Percentiles rank a stretch among this genome's conserved stretches.
phyloP scores from a whole-genome alignment of 2,329 filamentous ascomycete genomes.

The Lanzia echinophila region DNA sequence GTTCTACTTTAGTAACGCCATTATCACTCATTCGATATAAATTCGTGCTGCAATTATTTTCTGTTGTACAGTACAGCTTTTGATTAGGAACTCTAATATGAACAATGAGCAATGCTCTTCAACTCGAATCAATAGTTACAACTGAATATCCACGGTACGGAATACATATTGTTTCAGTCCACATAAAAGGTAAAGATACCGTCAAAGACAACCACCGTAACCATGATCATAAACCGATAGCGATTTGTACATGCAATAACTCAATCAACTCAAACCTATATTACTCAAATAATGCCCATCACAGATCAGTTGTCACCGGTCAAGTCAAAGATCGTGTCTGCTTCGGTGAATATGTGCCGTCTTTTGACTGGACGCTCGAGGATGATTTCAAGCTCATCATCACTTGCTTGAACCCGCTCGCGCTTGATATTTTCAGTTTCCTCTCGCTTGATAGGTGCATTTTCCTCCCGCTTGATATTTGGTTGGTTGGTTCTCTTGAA shows the following conservation, averaged over 20 bases:
- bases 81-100: slow-evolving; percentile 2
- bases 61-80: not conserved
- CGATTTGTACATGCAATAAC: no score
- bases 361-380: slow-evolving; percentile 10
- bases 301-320: not conserved
- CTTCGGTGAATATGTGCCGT: slow-evolving; percentile 3
- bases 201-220: not conserved
- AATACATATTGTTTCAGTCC: not conserved
- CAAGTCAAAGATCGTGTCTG: slow-evolving; percentile 5
- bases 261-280: not conserved
- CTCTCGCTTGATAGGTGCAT: not conserved
- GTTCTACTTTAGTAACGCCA: slow-evolving; percentile 22
- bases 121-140: not conserved
- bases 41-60: not conserved
- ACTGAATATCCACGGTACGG: not conserved
- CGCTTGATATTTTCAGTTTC: not conserved
- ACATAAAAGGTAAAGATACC: not conserved
- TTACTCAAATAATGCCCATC: no score
- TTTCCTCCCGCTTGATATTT: not conserved
- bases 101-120: not conserved
- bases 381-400: slow-evolving; percentile 5
- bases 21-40: not conserved
- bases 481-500: not conserved
- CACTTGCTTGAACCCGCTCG: not conserved
- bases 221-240: not conserved